Evolutionary conservation across 1,284 basidiomycete species (phyloP), one percentile per base, ranked within the genome.

Genomic region (Exobasidium rhododendri): DNA sequence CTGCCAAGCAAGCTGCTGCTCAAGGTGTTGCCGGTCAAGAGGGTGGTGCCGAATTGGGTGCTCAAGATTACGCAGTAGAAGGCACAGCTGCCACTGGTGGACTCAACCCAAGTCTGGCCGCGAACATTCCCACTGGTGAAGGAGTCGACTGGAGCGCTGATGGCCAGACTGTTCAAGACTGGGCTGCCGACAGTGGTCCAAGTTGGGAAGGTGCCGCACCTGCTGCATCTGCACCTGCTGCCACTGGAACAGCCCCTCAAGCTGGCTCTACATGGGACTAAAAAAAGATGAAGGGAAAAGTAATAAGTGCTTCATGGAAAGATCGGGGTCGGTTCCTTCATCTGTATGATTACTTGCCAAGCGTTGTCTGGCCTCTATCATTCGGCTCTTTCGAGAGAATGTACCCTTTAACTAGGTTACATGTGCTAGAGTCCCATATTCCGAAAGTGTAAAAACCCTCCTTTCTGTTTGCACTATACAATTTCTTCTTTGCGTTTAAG

Each of bases 71-170:
- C 70, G 71, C 75, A 57, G 67, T 78, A 40, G 60, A 72, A 64
- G 83, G 82, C 46, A 89, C 92, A 81, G 90, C 90, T 82, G 90
- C 91, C 67, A 86, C 85, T 70, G 84, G 92, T 78, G 87, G 86
- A 71, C 84, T 85, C 47, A 86, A 89, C 88, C 81, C 75, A 58
- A 47, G 62, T 30, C 45, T 73, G 44, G 67, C 67, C 58, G 67
- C 71, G 61, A 69, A 73, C 73, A 66, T 70, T 60, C 65, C 70
- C 58, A 68, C 70, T 59, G 69, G 63, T 52, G 69, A 68, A 61
- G 86, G 85, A 65, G 86, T 92, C 75, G 91, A 93, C 83, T 93
- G 91, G 91, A 83, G 89, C 69, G 89, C 79, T 58, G 80, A 80
- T 87, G 55, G 68, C 64, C 58, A 63, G 55, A 62, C 68, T 60